Evolutionary conservation across 495 filamentous ascomycete species (phyloP), one percentile per base, ranked within the genome.

Genomic region (Annulohypoxylon bovei): DNA sequence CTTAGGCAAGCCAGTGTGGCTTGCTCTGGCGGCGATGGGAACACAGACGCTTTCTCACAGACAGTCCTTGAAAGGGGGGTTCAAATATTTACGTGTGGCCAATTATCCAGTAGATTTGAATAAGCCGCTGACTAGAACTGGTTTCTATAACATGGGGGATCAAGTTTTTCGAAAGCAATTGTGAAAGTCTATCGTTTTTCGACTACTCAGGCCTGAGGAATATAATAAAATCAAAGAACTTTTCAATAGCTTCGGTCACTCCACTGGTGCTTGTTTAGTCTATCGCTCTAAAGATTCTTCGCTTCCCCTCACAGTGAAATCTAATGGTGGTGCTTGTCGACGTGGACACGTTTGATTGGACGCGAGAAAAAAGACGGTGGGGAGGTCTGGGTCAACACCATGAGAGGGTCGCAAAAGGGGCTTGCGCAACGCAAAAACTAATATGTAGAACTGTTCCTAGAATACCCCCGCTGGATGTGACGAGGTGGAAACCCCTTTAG

Each of bases 321-420:
- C 58, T 30, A 69, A 44, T 66, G 62, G 71, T 70, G 62, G 75
- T 77, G 75, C 56, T 68, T 68, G 75, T 73, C 72, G 70, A 77
- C 75, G 75, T 77, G 75, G 75, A 65, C 65, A 33, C 18, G 56
- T 28, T 50, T 77, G 75, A 77, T 77, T 77, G 75, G 75, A 58
- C 67, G 25, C 32, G 23, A 32, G 27, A 16, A 25, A 62, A 59
- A 60, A 71, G 64, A 70, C 70, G 70, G 70, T 72, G 60, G 67
- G 67, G 70, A 61, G 28, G 23, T 47, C 62, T 62, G 61, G 70
- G 67, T 67, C 62, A 53, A 67, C 59, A 64, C 47, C 59, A 65
- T 54, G 68, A 70, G 73, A 75, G 72, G 73, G 73, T 75, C 59
- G 71, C 70, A 71, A 74, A 72, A 73, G 70, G 65, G 72, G 75